Base-by-base conservation (phyloP, 768 basidiomycete genomes). In the Megacollybia marginata region DNA sequence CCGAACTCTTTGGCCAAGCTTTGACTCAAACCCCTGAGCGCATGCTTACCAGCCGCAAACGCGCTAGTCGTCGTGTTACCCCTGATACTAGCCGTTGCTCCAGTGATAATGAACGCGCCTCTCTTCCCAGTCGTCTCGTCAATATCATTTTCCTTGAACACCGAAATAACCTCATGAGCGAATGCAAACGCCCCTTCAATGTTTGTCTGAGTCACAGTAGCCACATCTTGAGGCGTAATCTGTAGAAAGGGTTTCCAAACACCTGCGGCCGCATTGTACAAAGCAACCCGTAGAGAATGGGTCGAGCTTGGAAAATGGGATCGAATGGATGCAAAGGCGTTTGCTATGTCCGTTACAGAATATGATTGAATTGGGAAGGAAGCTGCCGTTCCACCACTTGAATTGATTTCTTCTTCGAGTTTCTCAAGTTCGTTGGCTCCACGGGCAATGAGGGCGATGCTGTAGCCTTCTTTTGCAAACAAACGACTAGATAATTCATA, bases 1-100 rank as follows among this genome's bases (percentile, higher is more conserved):
- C 79, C 79, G 57, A 85, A 88, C 58, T 88, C 85, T n/a, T n/a
- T n/a, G 8, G 79, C 77, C 57, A 88, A 62, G 54, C 84, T 85
- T 65, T 88, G 86, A 0, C 78, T 75, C 44, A 88, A 66, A 0
- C 79, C 81, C 36, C 85, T 68, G 33, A 79, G 33, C 3, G 76
- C 85, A 47, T 75, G 78, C 59, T 87, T 88, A 0, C 77, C 76
- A 4, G 83, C 78, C 5, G 85, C 70, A 55, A 86, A 81, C 3
- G 71, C 75, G 46, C 81, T 81, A 0, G 83, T 84, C 0, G 63
- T 65, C 1, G 67, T 65, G 48, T 85, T 85, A 4, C 85, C 86
- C 49, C 85, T 66, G 16, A 76, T 49, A 47, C 79, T 72, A 6
- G 85, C 81, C 7, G 86, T 87, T 2, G 86, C 85, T 0, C 85